phyloP scores from a whole-genome alignment of 805 yeast genomes.

The Yamadazyma tumulicola region DNA sequence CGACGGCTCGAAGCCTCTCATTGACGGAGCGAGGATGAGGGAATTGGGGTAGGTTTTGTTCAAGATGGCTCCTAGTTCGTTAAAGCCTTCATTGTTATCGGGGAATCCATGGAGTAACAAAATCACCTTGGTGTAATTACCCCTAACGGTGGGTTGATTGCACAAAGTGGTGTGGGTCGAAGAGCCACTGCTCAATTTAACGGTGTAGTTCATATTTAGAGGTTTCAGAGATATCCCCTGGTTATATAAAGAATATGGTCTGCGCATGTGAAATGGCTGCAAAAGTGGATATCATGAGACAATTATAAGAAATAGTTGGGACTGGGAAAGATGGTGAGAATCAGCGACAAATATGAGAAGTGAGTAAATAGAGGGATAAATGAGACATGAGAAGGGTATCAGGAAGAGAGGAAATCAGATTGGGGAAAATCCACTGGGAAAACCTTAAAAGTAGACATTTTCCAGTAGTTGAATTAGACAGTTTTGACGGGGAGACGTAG shows the following conservation, averaged over 20 bases:
- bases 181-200: conserved; percentile 9
- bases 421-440: no score
- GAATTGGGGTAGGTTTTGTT: conserved; percentile 13
- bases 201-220: conserved; percentile 5
- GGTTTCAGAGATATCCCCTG: neutral
- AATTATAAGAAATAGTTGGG: no score
- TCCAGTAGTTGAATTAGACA: no score
- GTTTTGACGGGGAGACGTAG: no score
- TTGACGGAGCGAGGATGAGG: conserved; percentile 29
- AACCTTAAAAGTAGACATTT: no score
- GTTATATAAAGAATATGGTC: neutral
- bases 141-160: conserved; percentile 5
- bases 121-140: conserved; percentile 16
- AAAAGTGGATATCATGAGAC: no score
- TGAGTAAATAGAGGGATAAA: no score
- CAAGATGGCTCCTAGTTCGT: conserved; percentile 16
- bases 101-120: conserved; percentile 38
- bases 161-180: conserved; percentile 9
- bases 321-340: no score
- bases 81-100: conserved; percentile 29
- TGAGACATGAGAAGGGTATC: no score
- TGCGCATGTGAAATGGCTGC: conserved; percentile 8
- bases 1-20: conserved; percentile 37
- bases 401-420: no score
- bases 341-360: no score